Evolutionary conservation across 202 grass and related monocot species (phyloP).

Genomic region (Carex sylvatica): DNA sequence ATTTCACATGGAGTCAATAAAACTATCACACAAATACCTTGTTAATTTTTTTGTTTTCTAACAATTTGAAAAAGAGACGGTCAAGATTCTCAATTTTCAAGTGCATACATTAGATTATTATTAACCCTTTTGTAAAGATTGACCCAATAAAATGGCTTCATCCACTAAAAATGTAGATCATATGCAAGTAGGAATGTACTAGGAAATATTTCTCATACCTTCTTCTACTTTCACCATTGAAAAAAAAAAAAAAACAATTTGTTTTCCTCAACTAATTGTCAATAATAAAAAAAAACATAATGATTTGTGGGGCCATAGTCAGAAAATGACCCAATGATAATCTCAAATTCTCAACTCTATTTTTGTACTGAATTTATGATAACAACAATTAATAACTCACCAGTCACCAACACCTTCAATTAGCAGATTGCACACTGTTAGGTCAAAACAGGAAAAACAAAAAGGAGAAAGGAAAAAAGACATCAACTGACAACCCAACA

Average conservation of each 20-base stretch:
- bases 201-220: background rate
- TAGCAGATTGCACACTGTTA: conserved; percentile 5
- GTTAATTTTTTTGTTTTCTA: too few species aligned
- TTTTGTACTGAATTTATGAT: background rate
- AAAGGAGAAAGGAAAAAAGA: background rate
- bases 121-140: background rate
- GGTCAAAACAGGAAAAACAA: background rate
- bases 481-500: conserved; percentile 10
- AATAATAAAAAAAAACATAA: background rate
- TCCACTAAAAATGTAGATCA: background rate
- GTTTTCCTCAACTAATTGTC: background rate
- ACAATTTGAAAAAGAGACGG: background rate
- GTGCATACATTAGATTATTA: background rate
- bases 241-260: background rate
- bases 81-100: background rate
- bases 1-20: too few species aligned
- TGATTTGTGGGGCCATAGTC: background rate
- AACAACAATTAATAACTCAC: conserved; percentile 15
- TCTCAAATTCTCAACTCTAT: background rate
- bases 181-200: background rate
- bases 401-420: conserved; percentile 16
- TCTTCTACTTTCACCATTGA: too few species aligned
- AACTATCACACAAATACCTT: too few species aligned
- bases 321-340: background rate
- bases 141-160: background rate